Percentiles rank a stretch among this genome's conserved stretches.
Evolutionary conservation across 164 flowering plant species (phyloP).

Genomic region (Nelumbo lutea): DNA sequence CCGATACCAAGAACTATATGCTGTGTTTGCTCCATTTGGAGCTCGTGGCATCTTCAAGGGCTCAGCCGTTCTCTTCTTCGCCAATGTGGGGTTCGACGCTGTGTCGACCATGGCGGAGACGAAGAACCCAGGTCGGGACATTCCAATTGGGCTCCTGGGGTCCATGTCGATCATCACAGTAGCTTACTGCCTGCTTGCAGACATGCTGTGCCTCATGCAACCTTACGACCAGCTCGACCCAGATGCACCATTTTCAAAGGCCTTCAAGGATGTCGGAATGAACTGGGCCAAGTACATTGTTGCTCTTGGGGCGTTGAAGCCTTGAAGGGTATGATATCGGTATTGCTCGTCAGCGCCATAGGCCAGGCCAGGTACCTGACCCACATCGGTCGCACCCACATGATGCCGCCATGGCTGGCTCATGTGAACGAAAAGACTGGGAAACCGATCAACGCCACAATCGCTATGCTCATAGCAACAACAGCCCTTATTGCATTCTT

Average conservation of each 20-base stretch:
- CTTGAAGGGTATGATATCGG: conserved; percentile 55
- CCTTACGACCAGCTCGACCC: conserved; percentile 28
- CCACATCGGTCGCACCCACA: not conserved
- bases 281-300: conserved; percentile 59
- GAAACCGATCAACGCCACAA: not conserved
- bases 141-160: conserved; percentile 65
- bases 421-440: not conserved
- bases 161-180: conserved; percentile 43
- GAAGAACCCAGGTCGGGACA: conserved; percentile 53
- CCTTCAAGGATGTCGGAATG: conserved; percentile 45
- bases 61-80: conserved; percentile 58
- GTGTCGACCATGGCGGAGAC: conserved; percentile 70
- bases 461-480: not conserved
- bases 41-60: conserved; percentile 49
- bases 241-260: conserved; percentile 49
- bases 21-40: conserved; percentile 40
- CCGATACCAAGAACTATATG: conserved; percentile 34
- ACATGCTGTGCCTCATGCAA: conserved; percentile 49
- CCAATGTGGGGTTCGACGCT: conserved; percentile 59
- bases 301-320: conserved; percentile 48
- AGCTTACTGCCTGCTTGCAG: conserved; percentile 41
- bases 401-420: not conserved
- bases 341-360: conserved; percentile 28
- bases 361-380: not conserved
- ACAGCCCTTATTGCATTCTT: conserved; percentile 33